These are phyloP conservation scores for Crithidia sp. DNA, from an alignment of 208 protist species.

Conservation along the genomic window DNA sequence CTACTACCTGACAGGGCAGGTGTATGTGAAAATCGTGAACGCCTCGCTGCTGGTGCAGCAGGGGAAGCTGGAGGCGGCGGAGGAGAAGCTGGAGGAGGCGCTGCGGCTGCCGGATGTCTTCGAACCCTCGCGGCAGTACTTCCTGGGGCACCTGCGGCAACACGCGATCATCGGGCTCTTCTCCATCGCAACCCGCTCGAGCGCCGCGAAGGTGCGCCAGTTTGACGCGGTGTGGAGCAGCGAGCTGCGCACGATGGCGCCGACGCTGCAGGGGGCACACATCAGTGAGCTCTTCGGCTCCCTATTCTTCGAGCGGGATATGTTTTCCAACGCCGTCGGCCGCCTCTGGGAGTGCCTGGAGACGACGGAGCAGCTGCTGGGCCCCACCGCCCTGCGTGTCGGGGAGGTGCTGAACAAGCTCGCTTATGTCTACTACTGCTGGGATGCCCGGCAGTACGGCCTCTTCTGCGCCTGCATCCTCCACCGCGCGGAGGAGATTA, in stretches of 20 bases:
- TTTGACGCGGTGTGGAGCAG: slow-evolving; percentile 43
- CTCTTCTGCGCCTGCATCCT: slow-evolving; percentile 59
- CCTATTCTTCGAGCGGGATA: slow-evolving; percentile 42
- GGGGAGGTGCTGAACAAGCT: slow-evolving; percentile 61
- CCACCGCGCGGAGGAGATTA: slow-evolving; percentile 53
- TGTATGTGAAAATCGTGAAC: slow-evolving; percentile 18
- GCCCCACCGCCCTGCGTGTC: slow-evolving; percentile 35
- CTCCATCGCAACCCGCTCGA: slow-evolving; percentile 34
- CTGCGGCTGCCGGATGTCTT: slow-evolving; percentile 38
- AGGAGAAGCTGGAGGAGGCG: slow-evolving; percentile 28
- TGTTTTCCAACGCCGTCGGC: slow-evolving; percentile 39
- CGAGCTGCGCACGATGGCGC: slow-evolving; percentile 29
- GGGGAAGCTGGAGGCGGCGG: slow-evolving; percentile 30
- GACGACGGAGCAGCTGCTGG: slow-evolving; percentile 43
- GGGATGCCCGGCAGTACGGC: slow-evolving; percentile 50
- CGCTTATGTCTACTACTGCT: slow-evolving; percentile 60
- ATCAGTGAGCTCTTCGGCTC: slow-evolving; percentile 56
- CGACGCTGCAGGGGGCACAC: slow-evolving; percentile 35
- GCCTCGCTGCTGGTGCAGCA: slow-evolving; percentile 26
- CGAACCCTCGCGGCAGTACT: slow-evolving; percentile 22
- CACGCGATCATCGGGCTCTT: slow-evolving; percentile 47
- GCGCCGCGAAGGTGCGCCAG: slow-evolving; percentile 30
- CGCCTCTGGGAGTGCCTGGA: slow-evolving; percentile 58
- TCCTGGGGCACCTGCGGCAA: slow-evolving; percentile 32
- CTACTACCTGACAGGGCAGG: slow-evolving; percentile 29